Base-by-base conservation (phyloP, 805 yeast genomes). In the Lipomyces yamadae region DNA sequence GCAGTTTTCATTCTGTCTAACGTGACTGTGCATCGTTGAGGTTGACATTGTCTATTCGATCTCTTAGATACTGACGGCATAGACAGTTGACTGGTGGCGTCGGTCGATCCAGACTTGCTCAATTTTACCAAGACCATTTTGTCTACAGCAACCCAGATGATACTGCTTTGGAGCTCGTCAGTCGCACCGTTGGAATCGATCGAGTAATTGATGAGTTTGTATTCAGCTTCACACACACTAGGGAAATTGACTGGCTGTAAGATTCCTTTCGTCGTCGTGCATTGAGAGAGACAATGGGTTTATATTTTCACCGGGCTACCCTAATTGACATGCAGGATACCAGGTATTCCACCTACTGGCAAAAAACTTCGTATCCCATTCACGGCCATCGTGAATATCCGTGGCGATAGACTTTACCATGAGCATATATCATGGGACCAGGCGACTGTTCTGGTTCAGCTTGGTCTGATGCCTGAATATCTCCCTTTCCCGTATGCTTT, bases 391-490 rank as follows among this genome's bases (percentile, higher is more conserved):
- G 48, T 42, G 11, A 42, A 42, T n/a, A 42, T 42, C 8, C 48
- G 48, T 10, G 48, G 48, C 48, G 48, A 42, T 42, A 3, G 48
- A 42, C 48, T 42, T 42, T 42, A 3, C 6, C 48, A 42, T n/a
- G 48, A 42, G 8, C 48, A 42, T 42, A 42, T 42, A 7, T 42
- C 48, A 42, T 42, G 48, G 48, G 48, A 42, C 18, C 24, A 42
- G 48, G 48, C 48, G 24, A 42, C 48, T 42, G 48, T 42, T 7
- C 48, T 42, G n/a, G 48, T 42, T 13, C 48, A 42, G 48, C 48
- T 42, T 42, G 48, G 48, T 2, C 6, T 42, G 8, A 42, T 42
- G 48, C 48, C 48, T 42, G 48, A 42, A 42, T 42, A 42, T 24
- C 48, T 42, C 29, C 48, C 48, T 1, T 42, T n/a, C 29, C 48